Evolutionary conservation across 306 rosid genomes (phyloP).

Genomic region (Lithocarpus polystachyus): DNA sequence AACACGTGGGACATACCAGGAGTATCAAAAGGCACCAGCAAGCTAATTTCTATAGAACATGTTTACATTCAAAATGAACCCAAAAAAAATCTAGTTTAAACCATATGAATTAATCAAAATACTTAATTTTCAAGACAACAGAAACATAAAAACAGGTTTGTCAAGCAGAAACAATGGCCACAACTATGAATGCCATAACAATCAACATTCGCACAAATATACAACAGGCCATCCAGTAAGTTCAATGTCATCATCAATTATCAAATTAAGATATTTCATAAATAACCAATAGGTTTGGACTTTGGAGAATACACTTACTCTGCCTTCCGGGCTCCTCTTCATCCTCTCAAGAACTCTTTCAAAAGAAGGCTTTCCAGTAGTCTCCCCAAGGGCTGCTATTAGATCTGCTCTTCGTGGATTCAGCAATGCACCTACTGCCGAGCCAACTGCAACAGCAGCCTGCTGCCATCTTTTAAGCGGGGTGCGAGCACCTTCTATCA

Average conservation of each 20-base stretch:
- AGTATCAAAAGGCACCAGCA: not conserved
- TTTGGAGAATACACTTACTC: constrained; percentile 36
- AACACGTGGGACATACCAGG: not conserved
- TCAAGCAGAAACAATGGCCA: not conserved
- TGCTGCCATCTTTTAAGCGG: constrained; percentile 82
- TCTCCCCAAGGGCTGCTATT: constrained; percentile 94
- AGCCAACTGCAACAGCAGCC: constrained; percentile 85
- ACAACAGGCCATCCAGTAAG: not conserved
- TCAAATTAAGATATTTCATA: not conserved
- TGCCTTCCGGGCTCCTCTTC: constrained; percentile 73
- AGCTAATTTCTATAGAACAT: not conserved
- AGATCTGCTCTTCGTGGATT: constrained; percentile 93
- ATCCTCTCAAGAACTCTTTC: constrained; percentile 79
- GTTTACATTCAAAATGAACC: not conserved
- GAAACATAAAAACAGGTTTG: not conserved
- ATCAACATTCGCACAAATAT: not conserved
- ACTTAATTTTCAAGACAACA: not conserved
- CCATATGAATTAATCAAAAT: not conserved
- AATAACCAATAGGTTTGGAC: not conserved
- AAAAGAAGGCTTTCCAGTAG: constrained; percentile 89
- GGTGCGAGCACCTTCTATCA: constrained; percentile 55
- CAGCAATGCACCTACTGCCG: constrained; percentile 87
- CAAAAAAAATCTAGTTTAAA: not conserved
- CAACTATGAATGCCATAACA: not conserved
- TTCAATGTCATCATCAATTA: not conserved